A percentile compares a stretch with the other conserved stretches of the same genome.
phyloP scores from a whole-genome alignment of 441 rosid species.

The Cnidoscolus chayamansa region DNA sequence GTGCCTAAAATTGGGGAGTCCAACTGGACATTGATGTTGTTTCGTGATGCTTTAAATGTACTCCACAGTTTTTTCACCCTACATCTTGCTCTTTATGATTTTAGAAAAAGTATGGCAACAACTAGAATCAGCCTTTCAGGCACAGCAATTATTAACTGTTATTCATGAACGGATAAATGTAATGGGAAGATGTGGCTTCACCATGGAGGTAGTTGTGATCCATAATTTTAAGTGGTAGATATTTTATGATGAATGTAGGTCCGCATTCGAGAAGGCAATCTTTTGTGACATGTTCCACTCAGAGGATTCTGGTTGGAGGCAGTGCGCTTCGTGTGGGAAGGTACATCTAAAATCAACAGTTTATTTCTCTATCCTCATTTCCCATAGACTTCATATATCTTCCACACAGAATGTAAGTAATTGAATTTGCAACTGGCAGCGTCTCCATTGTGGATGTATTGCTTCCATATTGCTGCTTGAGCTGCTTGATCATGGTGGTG shows the following conservation, averaged over 20 bases:
- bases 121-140: neutral
- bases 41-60: neutral
- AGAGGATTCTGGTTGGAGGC: constrained; percentile 93
- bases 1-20: constrained; percentile 7
- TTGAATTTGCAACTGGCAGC: constrained; percentile 45
- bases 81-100: neutral
- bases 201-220: neutral
- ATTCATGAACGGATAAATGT: neutral
- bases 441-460: constrained; percentile 94
- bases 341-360: constrained; percentile 30
- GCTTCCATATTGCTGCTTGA: constrained; percentile 62
- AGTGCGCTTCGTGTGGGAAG: constrained; percentile 69
- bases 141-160: neutral
- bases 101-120: neutral
- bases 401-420: neutral
- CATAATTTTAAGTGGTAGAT: neutral
- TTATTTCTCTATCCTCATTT: constrained; percentile 4
- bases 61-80: neutral
- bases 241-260: constrained; percentile 34
- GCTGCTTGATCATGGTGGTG: constrained; percentile 81
- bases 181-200: neutral
- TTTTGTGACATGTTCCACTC: constrained; percentile 77
- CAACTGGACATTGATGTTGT: neutral
- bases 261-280: constrained; percentile 60
- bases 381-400: constrained; percentile 4